Conservation (phyloP, 1,284 basidiomycete species). For the Chalciporus sp. region DNA sequence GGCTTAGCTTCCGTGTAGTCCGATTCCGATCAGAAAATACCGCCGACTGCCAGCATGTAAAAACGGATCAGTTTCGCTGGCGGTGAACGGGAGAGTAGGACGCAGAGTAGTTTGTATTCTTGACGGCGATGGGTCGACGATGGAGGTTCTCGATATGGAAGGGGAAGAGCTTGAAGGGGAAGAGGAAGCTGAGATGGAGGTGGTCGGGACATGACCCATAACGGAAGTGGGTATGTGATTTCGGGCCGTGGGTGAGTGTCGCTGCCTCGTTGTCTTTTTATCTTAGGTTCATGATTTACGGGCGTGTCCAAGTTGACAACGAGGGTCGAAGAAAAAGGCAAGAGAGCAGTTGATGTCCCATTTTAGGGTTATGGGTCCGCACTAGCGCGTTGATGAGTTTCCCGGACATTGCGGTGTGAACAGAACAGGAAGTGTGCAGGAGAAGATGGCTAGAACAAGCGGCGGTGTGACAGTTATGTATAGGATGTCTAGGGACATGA, state of each 20-base stretch:
- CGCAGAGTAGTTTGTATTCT: constrained; percentile 75
- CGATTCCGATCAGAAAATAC: constrained; percentile 57
- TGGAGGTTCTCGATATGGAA: constrained; percentile 81
- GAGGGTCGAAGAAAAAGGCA: constrained; percentile 13
- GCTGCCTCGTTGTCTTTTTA: constrained; percentile 29
- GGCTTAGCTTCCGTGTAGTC: constrained; percentile 48
- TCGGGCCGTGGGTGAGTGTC: constrained; percentile 24
- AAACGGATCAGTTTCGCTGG: constrained; percentile 56
- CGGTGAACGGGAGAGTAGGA: constrained; percentile 72
- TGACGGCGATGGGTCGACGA: constrained; percentile 55
- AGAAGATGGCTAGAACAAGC: constrained; percentile 11
- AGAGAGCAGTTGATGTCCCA: constrained; percentile 17
- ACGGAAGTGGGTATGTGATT: constrained; percentile 23
- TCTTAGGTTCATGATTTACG: constrained; percentile 26
- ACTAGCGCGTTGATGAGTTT: constrained; percentile 13
- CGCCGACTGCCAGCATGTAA: constrained; percentile 55
- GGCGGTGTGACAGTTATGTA: constrained; percentile 20
- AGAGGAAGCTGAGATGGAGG: constrained; percentile 34
- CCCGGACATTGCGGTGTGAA: constrained; percentile 37
- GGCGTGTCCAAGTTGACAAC: constrained; percentile 17
- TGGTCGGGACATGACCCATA: constrained; percentile 33
- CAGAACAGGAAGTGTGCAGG: constrained; percentile 10
- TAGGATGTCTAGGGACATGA: constrained; percentile 10
- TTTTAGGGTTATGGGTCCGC: constrained; percentile 19
- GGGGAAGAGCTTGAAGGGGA: constrained; percentile 52